Evolutionary conservation across 805 yeast species (phyloP).

Genomic region (Sungouiella thailandica): DNA sequence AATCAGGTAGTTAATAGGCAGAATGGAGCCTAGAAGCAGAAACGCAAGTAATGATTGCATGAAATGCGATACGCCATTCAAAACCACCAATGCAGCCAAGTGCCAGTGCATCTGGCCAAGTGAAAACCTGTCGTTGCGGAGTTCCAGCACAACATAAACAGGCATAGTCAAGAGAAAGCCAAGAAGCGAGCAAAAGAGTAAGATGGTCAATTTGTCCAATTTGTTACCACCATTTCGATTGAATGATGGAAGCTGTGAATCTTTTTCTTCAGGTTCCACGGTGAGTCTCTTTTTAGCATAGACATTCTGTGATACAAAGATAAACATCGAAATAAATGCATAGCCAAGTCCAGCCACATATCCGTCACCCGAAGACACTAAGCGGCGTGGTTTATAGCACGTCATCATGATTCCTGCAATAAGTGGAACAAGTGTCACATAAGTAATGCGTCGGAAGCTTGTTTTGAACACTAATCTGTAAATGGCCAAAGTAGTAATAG

Average conservation of each 20-base stretch:
- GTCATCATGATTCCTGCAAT: slow-evolving; percentile 81
- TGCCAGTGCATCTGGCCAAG: slow-evolving; percentile 26
- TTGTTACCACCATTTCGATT: slow-evolving; percentile 28
- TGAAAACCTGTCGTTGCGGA: slow-evolving; percentile 22
- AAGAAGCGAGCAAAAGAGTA: slow-evolving; percentile 64
- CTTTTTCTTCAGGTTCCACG: slow-evolving; percentile 25
- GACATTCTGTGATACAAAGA: slow-evolving; percentile 74
- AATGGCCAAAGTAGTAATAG: slow-evolving; percentile 79
- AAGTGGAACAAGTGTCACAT: slow-evolving; percentile 73
- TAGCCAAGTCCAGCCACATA: slow-evolving; percentile 40
- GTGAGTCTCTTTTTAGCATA: slow-evolving; percentile 74
- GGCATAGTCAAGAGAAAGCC: slow-evolving; percentile 69
- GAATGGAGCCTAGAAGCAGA: slow-evolving; percentile 63
- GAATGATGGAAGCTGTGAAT: slow-evolving; percentile 19
- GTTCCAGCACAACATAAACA: slow-evolving; percentile 56
- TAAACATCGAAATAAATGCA: slow-evolving; percentile 54
- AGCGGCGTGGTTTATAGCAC: slow-evolving; percentile 46
- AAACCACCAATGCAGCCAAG: slow-evolving; percentile 36
- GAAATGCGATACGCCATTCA: slow-evolving; percentile 71
- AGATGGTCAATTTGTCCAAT: slow-evolving; percentile 65
- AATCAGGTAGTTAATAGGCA: slow-evolving; percentile 76
- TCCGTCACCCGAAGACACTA: slow-evolving; percentile 12
- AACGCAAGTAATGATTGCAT: slow-evolving; percentile 70
- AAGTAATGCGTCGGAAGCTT: slow-evolving; percentile 60
- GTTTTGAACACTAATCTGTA: slow-evolving; percentile 60